Conservation (phyloP, 1,139 yeast species). For the Magnusiomyces magnusii region DNA sequence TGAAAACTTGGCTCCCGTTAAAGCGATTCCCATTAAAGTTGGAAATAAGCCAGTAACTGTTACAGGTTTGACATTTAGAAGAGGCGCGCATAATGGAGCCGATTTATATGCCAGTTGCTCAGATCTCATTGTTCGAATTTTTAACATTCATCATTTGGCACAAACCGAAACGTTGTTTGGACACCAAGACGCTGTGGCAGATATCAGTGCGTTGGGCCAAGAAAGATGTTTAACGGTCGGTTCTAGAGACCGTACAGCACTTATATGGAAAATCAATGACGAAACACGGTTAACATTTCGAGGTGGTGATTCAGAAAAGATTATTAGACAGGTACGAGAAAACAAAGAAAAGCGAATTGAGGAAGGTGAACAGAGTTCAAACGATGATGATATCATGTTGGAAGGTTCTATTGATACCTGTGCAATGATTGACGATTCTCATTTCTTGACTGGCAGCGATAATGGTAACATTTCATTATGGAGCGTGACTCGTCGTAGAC, state of each 20-base stretch:
- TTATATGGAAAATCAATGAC: constrained; percentile 95
- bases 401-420: constrained; percentile 94
- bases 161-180: constrained; percentile 90
- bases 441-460: constrained; percentile 91
- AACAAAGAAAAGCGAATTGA: background rate
- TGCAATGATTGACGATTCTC: constrained; percentile 84
- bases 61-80: constrained; percentile 65
- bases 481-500: constrained; percentile 87
- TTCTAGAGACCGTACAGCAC: constrained; percentile 86
- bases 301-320: constrained; percentile 59
- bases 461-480: constrained; percentile 84
- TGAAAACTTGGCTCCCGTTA: constrained; percentile 64
- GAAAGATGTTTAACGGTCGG: constrained; percentile 97
- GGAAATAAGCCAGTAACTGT: constrained; percentile 59
- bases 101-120: constrained; percentile 91
- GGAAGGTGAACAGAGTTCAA: background rate
- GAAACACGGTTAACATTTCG: constrained; percentile 90
- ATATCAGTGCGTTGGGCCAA: constrained; percentile 66
- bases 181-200: constrained; percentile 85
- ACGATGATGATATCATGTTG: constrained; percentile 24
- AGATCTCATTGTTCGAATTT: constrained; percentile 84
- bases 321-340: constrained; percentile 27
- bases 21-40: constrained; percentile 59
- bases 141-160: constrained; percentile 74
- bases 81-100: constrained; percentile 49